A percentile compares a stretch with the other conserved stretches of the same genome.
Evolutionary conservation across 2,329 filamentous ascomycete species (phyloP).

Genomic region (Neofusicoccum laricinum): DNA sequence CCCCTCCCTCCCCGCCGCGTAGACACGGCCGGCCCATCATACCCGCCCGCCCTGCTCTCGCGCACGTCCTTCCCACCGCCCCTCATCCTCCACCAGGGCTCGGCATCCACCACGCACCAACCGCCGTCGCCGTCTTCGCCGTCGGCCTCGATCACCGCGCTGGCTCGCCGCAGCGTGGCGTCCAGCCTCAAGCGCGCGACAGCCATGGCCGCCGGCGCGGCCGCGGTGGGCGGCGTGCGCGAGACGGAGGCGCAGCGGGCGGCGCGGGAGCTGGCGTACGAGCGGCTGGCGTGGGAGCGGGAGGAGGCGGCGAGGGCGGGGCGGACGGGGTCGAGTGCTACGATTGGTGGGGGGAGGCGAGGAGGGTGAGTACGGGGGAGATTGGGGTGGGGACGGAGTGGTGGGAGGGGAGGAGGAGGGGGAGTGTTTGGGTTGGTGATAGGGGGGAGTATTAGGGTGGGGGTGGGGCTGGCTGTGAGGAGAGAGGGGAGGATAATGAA

Average conservation of each 20-base stretch:
- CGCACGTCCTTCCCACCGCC: neutral
- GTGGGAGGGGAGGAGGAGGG: neutral
- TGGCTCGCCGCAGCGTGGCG: conserved; percentile 8
- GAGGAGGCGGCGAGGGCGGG: conserved; percentile 21
- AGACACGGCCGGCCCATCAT: neutral
- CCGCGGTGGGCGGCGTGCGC: conserved; percentile 35
- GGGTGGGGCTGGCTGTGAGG: too few species aligned
- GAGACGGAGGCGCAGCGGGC: conserved; percentile 29
- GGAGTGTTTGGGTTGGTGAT: neutral
- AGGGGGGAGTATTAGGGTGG: too few species aligned
- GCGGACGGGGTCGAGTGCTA: neutral
- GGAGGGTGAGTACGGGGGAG: too few species aligned
- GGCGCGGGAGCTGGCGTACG: conserved; percentile 36
- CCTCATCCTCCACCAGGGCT: neutral
- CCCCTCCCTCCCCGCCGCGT: neutral
- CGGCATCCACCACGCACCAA: neutral
- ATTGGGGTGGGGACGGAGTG: neutral
- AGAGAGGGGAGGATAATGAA: too few species aligned
- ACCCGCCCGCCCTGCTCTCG: neutral
- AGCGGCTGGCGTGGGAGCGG: conserved; percentile 39
- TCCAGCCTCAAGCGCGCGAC: conserved; percentile 18
- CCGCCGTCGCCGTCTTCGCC: neutral
- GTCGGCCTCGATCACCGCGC: neutral
- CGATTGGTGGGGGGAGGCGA: too few species aligned
- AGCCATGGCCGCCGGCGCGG: neutral